Conservation (phyloP, 192 early-diverging fungal species). For the Gryganskiella cystojenkinii region DNA sequence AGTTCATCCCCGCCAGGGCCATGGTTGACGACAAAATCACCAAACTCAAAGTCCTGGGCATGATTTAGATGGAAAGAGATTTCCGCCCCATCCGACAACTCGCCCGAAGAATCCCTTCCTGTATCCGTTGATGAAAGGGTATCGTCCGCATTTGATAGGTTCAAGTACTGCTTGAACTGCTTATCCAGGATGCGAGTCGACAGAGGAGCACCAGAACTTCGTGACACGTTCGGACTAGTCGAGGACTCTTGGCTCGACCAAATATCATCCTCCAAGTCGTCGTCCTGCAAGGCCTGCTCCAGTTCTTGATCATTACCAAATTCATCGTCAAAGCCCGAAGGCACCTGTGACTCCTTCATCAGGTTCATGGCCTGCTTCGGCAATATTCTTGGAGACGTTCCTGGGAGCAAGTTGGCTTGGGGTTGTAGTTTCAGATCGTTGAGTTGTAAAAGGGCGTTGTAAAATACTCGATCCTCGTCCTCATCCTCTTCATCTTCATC, state of each 20-base stretch:
- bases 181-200: conserved; percentile 15
- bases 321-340: conserved; percentile 16
- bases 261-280: conserved; percentile 22
- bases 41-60: conserved; percentile 39
- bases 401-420: conserved; percentile 11
- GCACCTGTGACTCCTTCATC: not conserved
- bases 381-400: not conserved
- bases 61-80: conserved; percentile 34
- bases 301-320: too few species aligned
- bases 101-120: conserved; percentile 23
- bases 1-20: conserved; percentile 23
- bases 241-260: conserved; percentile 37
- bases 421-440: conserved; percentile 38
- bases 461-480: conserved; percentile 40
- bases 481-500: conserved; percentile 40
- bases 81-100: conserved; percentile 16
- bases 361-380: not conserved
- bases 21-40: conserved; percentile 18
- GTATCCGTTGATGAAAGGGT: conserved; percentile 11
- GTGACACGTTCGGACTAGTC: not conserved
- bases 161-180: conserved; percentile 28
- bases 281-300: not conserved
- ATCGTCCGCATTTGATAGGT: not conserved
- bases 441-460: conserved; percentile 26
- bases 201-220: not conserved